Base-by-base conservation (phyloP, 2,329 filamentous ascomycete species). In the Aspergillus tubingensis region DNA sequence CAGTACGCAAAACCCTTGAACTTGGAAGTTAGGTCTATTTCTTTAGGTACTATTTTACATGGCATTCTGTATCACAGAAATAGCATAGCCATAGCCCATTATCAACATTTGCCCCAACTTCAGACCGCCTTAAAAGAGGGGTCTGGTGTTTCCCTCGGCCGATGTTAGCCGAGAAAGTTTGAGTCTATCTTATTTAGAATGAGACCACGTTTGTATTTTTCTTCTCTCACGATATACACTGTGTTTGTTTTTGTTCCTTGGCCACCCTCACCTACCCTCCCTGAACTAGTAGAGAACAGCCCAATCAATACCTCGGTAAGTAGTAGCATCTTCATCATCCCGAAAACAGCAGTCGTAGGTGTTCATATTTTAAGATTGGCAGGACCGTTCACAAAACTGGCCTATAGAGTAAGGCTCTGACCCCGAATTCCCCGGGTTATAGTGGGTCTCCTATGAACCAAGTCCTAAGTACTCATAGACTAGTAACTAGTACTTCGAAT, bases 381-480 rank as follows among this genome's bases (percentile, higher is more conserved):
- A 32, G 25, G 13, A 6, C 25, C n/a, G 15, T 11, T 27, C 5
- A 25, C 44, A 8, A 49, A n/a, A 7, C 39, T 43, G n/a, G 19
- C 39, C 39, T 43, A 43, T 43, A 19, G 39, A 43, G 39, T 19
- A 43, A 19, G n/a, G n/a, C 4, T 21, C 8, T 49, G 13, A 25
- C 25, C 15, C 11, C 8, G 8, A 19, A 19, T 50, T 32, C 47
- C 47, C 47, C 47, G 47, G 47, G 47, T 32, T 50, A 30, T 30
- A 17, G 47, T 50, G 47, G 47, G 47, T 30, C 47, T 30, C 27
- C 21, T 13, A 27, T 43, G 17, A 44, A 49, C 25, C 47, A 17
- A 15, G 13, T 49, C 50, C 32, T 50, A 11, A 54, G 43, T 58
- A 51, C 57, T 60, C 51, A 52, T 49, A 41, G 39, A 10, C 23